phyloP scores from a whole-genome alignment of 2,329 filamentous ascomycete genomes.

The Colletotrichum sp. region DNA sequence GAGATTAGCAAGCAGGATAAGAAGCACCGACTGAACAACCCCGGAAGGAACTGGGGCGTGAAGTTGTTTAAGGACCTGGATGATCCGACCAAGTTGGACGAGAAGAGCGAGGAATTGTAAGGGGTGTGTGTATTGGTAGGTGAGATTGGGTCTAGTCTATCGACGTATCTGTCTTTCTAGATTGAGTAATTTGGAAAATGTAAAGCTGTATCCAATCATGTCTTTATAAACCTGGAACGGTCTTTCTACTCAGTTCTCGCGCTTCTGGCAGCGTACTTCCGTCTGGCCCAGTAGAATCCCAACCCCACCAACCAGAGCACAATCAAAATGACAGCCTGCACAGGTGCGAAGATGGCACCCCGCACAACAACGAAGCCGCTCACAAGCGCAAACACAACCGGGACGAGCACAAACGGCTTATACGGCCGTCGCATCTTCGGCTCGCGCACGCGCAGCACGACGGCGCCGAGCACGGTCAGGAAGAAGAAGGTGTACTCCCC shows the following conservation, averaged over 20 bases:
- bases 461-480: conserved; percentile 62
- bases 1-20: conserved; percentile 28
- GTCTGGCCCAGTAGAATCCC: conserved; percentile 39
- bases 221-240: too few species aligned
- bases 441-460: conserved; percentile 61
- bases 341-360: conserved; percentile 63
- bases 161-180: background rate
- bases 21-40: conserved; percentile 41
- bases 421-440: conserved; percentile 61
- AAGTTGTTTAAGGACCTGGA: conserved; percentile 44
- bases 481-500: conserved; percentile 70
- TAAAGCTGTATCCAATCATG: background rate
- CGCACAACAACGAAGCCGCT: conserved; percentile 65
- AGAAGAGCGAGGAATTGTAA: conserved; percentile 9
- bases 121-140: too few species aligned
- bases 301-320: conserved; percentile 55
- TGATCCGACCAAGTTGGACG: conserved; percentile 30
- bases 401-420: conserved; percentile 55
- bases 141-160: background rate
- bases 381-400: conserved; percentile 58
- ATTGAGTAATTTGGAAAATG: background rate
- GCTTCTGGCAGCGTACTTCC: background rate
- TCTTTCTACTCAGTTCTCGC: background rate
- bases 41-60: conserved; percentile 41
- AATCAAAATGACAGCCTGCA: conserved; percentile 56